Evolutionary conservation across 169 alveolate species (phyloP).

Genomic region (Plasmodium gaboni): DNA sequence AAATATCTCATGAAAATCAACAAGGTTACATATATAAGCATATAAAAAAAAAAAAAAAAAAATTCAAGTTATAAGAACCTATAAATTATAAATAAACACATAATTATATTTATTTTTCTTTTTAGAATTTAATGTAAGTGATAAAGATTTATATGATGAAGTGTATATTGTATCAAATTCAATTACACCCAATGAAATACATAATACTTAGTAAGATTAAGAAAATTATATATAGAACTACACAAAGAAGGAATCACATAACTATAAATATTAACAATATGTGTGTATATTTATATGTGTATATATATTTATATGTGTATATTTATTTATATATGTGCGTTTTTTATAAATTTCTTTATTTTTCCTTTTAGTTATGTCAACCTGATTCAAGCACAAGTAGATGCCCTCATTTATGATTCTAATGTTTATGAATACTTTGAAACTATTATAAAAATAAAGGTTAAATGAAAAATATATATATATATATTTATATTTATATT

Average conservation of each 20-base stretch:
- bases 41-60: no score
- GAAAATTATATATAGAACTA: no score
- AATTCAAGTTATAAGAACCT: no score
- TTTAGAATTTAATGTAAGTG: constrained; percentile 46
- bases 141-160: constrained; percentile 39
- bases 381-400: constrained; percentile 53
- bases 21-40: constrained; percentile 27
- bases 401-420: constrained; percentile 49
- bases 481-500: neutral
- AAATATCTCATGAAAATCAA: constrained; percentile 47
- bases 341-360: neutral
- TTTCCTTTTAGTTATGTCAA: constrained; percentile 33
- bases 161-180: constrained; percentile 70
- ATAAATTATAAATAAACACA: no score
- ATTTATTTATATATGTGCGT: neutral
- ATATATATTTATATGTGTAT: neutral
- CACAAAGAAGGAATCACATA: no score
- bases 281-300: neutral
- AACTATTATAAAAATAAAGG: constrained; percentile 34
- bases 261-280: neutral
- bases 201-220: constrained; percentile 33
- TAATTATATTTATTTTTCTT: neutral
- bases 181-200: constrained; percentile 39
- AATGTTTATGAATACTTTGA: constrained; percentile 41
- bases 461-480: neutral